Evolutionary conservation across 2,329 filamentous ascomycete species (phyloP).

Genomic region (Ceratocystis albifundus): DNA sequence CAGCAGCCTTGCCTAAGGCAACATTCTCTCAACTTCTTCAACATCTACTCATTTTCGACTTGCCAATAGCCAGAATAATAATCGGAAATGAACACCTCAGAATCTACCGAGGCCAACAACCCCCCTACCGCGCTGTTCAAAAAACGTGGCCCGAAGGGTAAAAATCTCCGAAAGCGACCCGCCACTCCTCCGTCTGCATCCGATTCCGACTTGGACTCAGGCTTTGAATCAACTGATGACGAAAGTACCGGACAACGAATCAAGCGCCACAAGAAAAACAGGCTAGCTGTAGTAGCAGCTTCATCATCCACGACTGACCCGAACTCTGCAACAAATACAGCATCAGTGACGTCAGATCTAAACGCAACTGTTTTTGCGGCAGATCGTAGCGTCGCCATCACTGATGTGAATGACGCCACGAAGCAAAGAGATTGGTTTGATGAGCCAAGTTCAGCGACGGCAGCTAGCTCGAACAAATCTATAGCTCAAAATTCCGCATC

Average conservation of each 20-base stretch:
- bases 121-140: constrained; percentile 15
- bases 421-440: constrained; percentile 86
- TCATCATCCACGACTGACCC: constrained; percentile 21
- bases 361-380: constrained; percentile 46
- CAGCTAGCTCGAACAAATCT: background rate
- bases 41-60: background rate
- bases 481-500: constrained; percentile 30
- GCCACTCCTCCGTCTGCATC: constrained; percentile 16
- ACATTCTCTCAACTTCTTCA: background rate
- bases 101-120: background rate
- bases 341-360: constrained; percentile 31
- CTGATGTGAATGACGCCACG: constrained; percentile 72
- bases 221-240: constrained; percentile 15
- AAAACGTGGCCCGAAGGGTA: constrained; percentile 13
- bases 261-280: constrained; percentile 17
- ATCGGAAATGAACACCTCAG: background rate
- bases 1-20: too few relatives aligned
- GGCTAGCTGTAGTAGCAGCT: background rate
- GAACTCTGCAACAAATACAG: constrained; percentile 9
- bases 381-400: constrained; percentile 48
- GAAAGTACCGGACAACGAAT: constrained; percentile 10
- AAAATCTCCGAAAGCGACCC: constrained; percentile 19
- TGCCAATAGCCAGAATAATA: background rate
- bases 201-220: constrained; percentile 17
- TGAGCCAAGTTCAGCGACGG: constrained; percentile 49